Evolutionary conservation across 352 stramenopile species (phyloP).

Genomic region (Thalassiosira exigua): DNA sequence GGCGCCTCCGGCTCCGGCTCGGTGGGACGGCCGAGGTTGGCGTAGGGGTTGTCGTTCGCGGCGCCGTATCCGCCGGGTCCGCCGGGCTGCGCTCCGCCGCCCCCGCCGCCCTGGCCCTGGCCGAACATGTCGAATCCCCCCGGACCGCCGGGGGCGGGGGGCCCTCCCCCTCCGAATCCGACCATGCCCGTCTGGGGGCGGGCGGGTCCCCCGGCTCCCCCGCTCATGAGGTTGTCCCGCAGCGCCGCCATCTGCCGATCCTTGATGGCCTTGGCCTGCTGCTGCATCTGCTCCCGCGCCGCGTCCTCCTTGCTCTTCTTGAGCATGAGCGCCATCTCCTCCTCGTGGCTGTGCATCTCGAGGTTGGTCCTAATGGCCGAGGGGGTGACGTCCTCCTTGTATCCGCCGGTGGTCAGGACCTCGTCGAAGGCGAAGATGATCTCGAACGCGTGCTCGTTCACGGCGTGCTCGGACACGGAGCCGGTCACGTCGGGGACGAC

Average conservation of each 20-base stretch:
- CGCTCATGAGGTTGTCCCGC: slow-evolving; percentile 74
- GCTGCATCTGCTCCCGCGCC: slow-evolving; percentile 85
- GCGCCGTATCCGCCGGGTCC: slow-evolving; percentile 35
- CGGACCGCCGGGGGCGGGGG: not conserved
- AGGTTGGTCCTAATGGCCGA: slow-evolving; percentile 94
- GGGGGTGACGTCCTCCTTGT: slow-evolving; percentile 91
- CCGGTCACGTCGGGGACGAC: slow-evolving; percentile 95
- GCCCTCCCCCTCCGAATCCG: slow-evolving; percentile 82
- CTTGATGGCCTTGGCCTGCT: slow-evolving; percentile 86
- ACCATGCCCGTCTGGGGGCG: slow-evolving; percentile 71
- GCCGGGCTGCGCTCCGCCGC: slow-evolving; percentile 24
- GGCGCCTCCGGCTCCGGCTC: slow-evolving; percentile 60
- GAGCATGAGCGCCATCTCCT: slow-evolving; percentile 98
- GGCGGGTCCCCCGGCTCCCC: slow-evolving; percentile 45
- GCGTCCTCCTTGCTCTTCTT: slow-evolving; percentile 92
- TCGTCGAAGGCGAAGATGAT: slow-evolving; percentile 99
- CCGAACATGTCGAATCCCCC: slow-evolving; percentile 47
- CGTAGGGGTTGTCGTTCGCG: slow-evolving; percentile 49
- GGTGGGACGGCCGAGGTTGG: slow-evolving; percentile 55
- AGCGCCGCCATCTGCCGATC: slow-evolving; percentile 84
- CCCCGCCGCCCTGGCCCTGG: slow-evolving; percentile 13
- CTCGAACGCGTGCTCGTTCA: slow-evolving; percentile 97
- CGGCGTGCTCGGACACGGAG: slow-evolving; percentile 91
- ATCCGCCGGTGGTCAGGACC: slow-evolving; percentile 95
- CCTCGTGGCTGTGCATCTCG: slow-evolving; percentile 99